Conservation (phyloP, 345 rosid species). For the Populus tremula region DNA sequence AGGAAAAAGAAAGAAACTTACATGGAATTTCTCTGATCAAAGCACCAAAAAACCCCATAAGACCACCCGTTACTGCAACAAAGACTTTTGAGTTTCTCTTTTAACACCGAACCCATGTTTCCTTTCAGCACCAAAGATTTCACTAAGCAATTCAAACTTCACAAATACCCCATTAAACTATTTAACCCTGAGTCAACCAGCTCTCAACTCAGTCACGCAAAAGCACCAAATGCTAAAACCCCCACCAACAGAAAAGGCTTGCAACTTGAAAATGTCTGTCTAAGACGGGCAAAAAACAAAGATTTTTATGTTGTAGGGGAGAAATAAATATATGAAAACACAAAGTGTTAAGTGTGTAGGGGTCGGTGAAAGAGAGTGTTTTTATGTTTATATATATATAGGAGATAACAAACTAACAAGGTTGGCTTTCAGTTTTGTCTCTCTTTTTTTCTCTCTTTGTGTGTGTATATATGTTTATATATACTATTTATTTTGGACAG, state of each 20-base stretch:
- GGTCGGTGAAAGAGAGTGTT: conserved; percentile 21
- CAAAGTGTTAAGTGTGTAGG: neutral
- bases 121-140: neutral
- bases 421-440: conserved; percentile 9
- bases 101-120: conserved; percentile 23
- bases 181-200: conserved; percentile 6
- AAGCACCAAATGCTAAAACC: neutral
- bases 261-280: neutral
- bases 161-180: conserved; percentile 18
- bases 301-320: conserved; percentile 1
- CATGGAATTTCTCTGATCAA: conserved; percentile 69
- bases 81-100: conserved; percentile 55
- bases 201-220: neutral
- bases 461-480: neutral
- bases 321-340: conserved; percentile 9
- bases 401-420: neutral
- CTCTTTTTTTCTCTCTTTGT: neutral
- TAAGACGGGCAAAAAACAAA: neutral
- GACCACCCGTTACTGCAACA: conserved; percentile 86
- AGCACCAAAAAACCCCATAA: conserved; percentile 75
- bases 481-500: neutral
- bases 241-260: neutral
- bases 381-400: conserved; percentile 17
- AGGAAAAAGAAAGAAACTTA: conserved; percentile 24
- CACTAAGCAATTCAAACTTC: conserved; percentile 18